phyloP scores from a whole-genome alignment of 352 stramenopile species.

The Phytophthora vignae region DNA sequence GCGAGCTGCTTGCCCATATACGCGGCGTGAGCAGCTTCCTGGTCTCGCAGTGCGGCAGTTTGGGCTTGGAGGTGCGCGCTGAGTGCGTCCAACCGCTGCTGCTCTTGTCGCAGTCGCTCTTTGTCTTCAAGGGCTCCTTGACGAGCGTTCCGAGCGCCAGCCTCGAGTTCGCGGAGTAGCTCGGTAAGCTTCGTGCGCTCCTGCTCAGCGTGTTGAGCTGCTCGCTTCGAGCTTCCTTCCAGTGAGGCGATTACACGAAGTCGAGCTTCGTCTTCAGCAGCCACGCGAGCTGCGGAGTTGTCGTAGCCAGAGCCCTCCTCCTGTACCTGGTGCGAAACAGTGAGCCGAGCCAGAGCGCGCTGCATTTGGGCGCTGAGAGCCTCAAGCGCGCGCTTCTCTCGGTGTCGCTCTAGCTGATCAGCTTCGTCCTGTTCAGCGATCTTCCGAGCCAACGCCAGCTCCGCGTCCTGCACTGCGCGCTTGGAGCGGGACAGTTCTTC shows the following conservation, averaged over 20 bases:
- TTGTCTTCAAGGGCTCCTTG: slow-evolving; percentile 79
- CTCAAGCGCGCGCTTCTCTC: slow-evolving; percentile 57
- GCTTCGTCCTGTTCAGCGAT: slow-evolving; percentile 47
- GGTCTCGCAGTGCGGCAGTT: slow-evolving; percentile 57
- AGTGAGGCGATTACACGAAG: slow-evolving; percentile 73
- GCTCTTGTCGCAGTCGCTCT: slow-evolving; percentile 74
- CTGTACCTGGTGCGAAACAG: slow-evolving; percentile 56
- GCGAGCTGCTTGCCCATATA: slow-evolving; percentile 54
- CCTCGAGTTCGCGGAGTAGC: slow-evolving; percentile 61
- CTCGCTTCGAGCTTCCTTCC: slow-evolving; percentile 62
- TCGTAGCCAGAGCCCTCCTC: slow-evolving; percentile 48
- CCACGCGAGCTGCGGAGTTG: slow-evolving; percentile 29
- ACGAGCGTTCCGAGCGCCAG: slow-evolving; percentile 53
- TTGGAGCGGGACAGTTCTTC: slow-evolving; percentile 36
- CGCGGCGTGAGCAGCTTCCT: slow-evolving; percentile 49
- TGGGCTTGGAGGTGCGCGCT: slow-evolving; percentile 77
- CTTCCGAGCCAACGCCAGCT: slow-evolving; percentile 27
- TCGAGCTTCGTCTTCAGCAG: slow-evolving; percentile 58
- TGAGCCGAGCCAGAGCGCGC: slow-evolving; percentile 55
- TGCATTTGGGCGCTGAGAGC: slow-evolving; percentile 63
- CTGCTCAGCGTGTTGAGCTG: slow-evolving; percentile 62
- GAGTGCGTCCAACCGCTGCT: slow-evolving; percentile 66
- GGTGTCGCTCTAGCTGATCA: slow-evolving; percentile 44
- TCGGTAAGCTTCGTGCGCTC: slow-evolving; percentile 66
- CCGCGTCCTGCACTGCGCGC: slow-evolving; percentile 25